Conservation (phyloP, 345 rosid species). For the Ailanthus altissimus region DNA sequence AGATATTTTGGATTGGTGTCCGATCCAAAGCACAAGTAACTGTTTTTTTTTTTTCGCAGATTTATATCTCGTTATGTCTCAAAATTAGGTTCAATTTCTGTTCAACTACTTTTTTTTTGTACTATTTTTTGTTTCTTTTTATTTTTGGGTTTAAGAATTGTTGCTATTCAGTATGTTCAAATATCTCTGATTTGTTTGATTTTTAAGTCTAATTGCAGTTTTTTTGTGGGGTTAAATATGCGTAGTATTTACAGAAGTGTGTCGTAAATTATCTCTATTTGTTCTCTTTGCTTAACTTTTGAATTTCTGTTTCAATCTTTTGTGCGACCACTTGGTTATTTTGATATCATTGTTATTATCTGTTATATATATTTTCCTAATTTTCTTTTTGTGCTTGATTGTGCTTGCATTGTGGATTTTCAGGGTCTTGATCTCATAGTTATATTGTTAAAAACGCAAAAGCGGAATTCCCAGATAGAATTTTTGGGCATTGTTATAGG, state of each 20-base stretch:
- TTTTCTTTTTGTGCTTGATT: background rate
- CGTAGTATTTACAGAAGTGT: background rate
- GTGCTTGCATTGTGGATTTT: slow-evolving; percentile 11
- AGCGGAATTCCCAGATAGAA: background rate
- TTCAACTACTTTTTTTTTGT: background rate
- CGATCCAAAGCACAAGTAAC: background rate
- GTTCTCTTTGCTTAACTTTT: background rate
- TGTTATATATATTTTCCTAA: no score
- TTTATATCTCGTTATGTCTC: background rate
- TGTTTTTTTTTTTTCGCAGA: background rate
- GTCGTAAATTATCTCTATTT: background rate
- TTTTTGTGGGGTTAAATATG: background rate
- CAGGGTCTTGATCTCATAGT: slow-evolving; percentile 8
- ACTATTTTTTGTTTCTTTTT: background rate
- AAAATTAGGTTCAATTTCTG: background rate
- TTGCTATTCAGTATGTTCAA: background rate
- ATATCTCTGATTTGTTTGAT: background rate
- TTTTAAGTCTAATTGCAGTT: background rate
- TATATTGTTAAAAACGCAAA: background rate
- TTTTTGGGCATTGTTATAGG: background rate
- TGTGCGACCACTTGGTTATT: background rate
- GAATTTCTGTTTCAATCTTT: background rate
- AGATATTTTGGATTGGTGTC: slow-evolving; percentile 9
- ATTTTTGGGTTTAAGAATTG: background rate
- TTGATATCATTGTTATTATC: background rate